phyloP scores from a whole-genome alignment of 169 alveolate species.

The Cryptosporidium viatorum region DNA sequence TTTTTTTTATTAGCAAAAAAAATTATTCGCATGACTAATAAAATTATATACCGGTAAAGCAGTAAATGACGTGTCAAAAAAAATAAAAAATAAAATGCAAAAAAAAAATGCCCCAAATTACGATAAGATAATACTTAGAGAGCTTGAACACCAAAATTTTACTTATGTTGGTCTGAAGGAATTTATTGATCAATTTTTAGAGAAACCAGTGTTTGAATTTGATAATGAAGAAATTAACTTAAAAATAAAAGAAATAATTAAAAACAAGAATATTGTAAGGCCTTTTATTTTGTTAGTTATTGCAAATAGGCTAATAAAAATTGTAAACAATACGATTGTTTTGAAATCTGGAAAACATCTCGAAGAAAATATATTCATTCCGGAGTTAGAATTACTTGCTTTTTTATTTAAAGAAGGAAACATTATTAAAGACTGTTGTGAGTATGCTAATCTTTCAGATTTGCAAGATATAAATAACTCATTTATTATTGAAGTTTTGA shows the following conservation, averaged over 20 bases:
- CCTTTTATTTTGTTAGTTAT: background rate
- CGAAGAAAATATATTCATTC: background rate
- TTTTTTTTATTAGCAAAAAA: background rate
- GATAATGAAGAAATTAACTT: background rate
- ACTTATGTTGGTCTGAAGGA: background rate
- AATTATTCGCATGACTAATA: background rate
- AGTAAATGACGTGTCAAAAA: slow-evolving; percentile 13
- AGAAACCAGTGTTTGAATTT: background rate
- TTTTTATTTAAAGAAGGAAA: background rate
- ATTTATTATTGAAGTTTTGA: slow-evolving; percentile 2
- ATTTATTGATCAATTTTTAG: background rate
- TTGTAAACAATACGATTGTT: background rate
- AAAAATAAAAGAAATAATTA: background rate
- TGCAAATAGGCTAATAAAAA: slow-evolving; percentile 3
- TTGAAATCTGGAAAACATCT: background rate
- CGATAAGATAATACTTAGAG: background rate
- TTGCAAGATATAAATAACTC: background rate
- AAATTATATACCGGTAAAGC: slow-evolving; percentile 10
- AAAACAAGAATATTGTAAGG: background rate
- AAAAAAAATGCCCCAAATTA: background rate
- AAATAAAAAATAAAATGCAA: background rate
- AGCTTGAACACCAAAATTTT: background rate
- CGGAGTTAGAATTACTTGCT: background rate
- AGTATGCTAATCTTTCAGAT: background rate
- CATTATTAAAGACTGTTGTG: background rate